A percentile compares a stretch with the other conserved stretches of the same genome.
phyloP scores from a whole-genome alignment of 2,329 filamentous ascomycete species.

The Phialophora tarda region DNA sequence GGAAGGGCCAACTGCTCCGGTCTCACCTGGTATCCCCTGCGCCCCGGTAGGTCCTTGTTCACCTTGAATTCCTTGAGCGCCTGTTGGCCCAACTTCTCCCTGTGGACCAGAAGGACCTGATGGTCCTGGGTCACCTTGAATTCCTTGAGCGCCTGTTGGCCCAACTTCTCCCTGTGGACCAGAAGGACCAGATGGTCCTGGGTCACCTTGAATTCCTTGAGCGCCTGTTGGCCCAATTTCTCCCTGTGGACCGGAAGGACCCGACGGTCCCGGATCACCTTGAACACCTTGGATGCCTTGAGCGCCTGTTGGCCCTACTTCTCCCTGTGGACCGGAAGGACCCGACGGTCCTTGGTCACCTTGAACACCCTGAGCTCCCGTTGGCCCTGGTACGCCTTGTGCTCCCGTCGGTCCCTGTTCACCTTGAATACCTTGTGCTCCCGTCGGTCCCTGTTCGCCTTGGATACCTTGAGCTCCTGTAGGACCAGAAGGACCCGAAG shows the following conservation, averaged over 20 bases:
- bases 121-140: too few relatives aligned
- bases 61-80: too few relatives aligned
- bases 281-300: background rate
- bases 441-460: constrained; percentile 3
- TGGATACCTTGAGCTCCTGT: background rate
- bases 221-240: background rate
- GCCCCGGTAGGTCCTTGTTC: background rate
- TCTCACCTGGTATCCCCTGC: background rate
- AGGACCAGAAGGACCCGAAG: constrained; percentile 12
- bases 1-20: constrained; percentile 9
- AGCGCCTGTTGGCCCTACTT: background rate
- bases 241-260: background rate
- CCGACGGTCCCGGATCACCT: background rate
- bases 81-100: too few relatives aligned
- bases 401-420: constrained; percentile 10
- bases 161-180: too few relatives aligned
- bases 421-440: background rate
- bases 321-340: background rate
- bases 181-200: too few relatives aligned
- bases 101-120: background rate
- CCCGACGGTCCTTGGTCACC: too few relatives aligned
- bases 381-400: background rate
- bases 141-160: background rate
- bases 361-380: constrained; percentile 13
- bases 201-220: constrained; percentile 1